Evolutionary conservation across 2,329 filamentous ascomycete species (phyloP).

Genomic region (Fonsecaea multimorphosa): DNA sequence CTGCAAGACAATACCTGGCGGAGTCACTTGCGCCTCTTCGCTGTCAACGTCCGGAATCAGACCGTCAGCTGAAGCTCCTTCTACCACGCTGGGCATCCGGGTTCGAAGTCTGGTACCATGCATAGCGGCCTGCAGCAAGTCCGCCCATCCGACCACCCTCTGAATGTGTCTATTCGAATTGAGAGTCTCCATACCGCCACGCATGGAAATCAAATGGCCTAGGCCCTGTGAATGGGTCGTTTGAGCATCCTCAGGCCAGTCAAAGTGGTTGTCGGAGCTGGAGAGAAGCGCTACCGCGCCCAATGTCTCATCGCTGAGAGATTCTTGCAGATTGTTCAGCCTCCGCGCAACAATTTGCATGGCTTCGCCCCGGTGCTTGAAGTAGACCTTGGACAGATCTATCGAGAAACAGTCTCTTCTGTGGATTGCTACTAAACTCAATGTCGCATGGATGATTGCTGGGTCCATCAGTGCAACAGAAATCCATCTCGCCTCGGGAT

Average conservation of each 20-base stretch:
- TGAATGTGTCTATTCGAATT: conserved; percentile 24
- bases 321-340: conserved; percentile 17
- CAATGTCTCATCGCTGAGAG: conserved; percentile 25
- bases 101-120: conserved; percentile 23
- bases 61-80: background rate
- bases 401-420: conserved; percentile 26
- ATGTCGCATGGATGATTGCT: conserved; percentile 31
- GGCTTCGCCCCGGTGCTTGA: conserved; percentile 32
- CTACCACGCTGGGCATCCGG: conserved; percentile 16
- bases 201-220: conserved; percentile 20
- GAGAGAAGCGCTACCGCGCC: conserved; percentile 29
- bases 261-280: conserved; percentile 31
- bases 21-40: background rate
- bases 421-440: conserved; percentile 31
- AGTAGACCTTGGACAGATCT: conserved; percentile 23
- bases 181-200: conserved; percentile 27
- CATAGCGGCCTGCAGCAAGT: conserved; percentile 27
- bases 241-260: conserved; percentile 24
- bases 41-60: background rate
- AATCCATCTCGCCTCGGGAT: conserved; percentile 32
- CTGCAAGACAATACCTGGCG: conserved; percentile 10
- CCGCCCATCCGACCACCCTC: conserved; percentile 28
- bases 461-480: conserved; percentile 28
- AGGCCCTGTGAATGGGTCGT: conserved; percentile 20
- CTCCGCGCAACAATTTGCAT: conserved; percentile 25